Conservation (phyloP, 2,329 filamentous ascomycete genomes). For the Alternaria ethzedia region DNA sequence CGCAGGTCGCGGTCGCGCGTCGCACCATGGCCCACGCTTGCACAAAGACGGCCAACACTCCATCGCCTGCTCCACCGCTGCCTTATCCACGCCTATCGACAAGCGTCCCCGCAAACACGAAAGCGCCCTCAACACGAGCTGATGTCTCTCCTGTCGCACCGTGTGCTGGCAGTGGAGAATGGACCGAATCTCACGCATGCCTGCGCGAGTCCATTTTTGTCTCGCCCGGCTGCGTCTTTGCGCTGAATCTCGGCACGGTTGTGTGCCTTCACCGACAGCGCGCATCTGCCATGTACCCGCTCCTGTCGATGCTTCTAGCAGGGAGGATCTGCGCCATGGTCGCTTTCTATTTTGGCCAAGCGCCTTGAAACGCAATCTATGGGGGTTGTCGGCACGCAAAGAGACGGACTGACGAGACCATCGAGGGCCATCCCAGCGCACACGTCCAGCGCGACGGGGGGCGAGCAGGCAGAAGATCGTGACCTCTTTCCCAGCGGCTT, state of each 20-base stretch:
- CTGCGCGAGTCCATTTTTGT: constrained; percentile 1
- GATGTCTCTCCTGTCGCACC: constrained; percentile 1
- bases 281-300: constrained; percentile 38
- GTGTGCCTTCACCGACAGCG: constrained; percentile 16
- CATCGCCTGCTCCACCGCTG: constrained; percentile 4
- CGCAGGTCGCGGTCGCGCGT: constrained; percentile 6
- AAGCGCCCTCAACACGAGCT: not conserved
- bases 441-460: not conserved
- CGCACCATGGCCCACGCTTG: constrained; percentile 12
- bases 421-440: not conserved
- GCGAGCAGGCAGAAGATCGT: constrained; percentile 1
- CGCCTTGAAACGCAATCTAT: constrained; percentile 43
- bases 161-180: not conserved
- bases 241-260: constrained; percentile 12
- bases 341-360: constrained; percentile 39
- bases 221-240: not conserved
- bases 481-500: constrained; percentile 6
- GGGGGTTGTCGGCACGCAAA: constrained; percentile 17
- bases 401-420: constrained; percentile 3
- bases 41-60: constrained; percentile 10
- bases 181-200: not conserved
- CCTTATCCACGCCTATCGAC: constrained; percentile 9
- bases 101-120: constrained; percentile 8
- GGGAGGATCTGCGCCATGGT: constrained; percentile 44
- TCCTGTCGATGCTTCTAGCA: constrained; percentile 26